Base-by-base conservation (phyloP, 1,139 yeast genomes). In the Zygoascus meyerae region DNA sequence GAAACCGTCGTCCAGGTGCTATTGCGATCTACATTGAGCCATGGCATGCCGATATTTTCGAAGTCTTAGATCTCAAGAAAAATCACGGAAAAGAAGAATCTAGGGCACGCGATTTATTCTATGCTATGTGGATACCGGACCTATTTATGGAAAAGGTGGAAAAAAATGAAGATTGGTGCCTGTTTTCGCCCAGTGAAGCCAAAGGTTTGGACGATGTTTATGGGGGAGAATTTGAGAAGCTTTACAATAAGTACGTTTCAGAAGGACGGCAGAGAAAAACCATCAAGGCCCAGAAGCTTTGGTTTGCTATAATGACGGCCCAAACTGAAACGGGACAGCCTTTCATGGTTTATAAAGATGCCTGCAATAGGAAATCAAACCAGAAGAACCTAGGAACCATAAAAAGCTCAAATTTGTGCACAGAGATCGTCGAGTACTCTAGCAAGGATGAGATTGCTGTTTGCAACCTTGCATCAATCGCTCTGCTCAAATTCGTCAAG, bases 321-420 rank as follows among this genome's bases (percentile, higher is more conserved):
- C 94, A 85, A 67, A 81, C 85, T 41, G 94, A 85, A 68, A 84
- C 94, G 10, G 94, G 95, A 59, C 81, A 83, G 49, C 95, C 95
- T 39, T 84, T 80, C 67, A 81, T 85, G 79, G 69, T 85, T 44
- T 85, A 83, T 70, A 85, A 85, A 64, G 95, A 85, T 68, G 79
- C 90, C 37, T 83, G 92, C 70, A 85, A 85, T 66, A 55, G 65
- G 47, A 84, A 84, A 63, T 73, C 85, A 49, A 85, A 85, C 66
- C 94, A 85, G 68, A 74, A 81, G 72, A 83, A 84, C 61, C 72
- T 84, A 63, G 95, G 95, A 57, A 71, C 79, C 31, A 85, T 85
- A 62, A 83, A 84, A 64, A 81, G 89, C 12, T 83, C 92, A 12
- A 85, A 85, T 62, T 73, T 85, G 66, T 85, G 95, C 68, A 81